A percentile compares a stretch with the other conserved stretches of the same genome.
phyloP scores from a whole-genome alignment of 495 filamentous ascomycete genomes.

The Talaromyces nanjingensis region DNA sequence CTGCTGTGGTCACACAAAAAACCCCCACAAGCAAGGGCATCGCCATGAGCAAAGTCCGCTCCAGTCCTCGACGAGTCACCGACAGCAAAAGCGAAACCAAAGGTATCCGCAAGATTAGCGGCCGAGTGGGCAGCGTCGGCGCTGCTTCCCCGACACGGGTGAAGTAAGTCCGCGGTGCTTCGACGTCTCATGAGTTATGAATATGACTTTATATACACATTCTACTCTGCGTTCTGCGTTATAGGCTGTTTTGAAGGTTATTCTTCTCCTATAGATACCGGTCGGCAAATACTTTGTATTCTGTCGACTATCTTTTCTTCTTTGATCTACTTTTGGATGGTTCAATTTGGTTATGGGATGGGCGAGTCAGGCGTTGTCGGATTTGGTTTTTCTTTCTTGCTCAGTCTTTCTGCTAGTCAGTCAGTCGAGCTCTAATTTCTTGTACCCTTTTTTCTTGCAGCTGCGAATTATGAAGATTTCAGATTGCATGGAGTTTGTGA shows the following conservation, averaged over 20 bases:
- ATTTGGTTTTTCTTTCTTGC: neutral
- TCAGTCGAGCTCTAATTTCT: neutral
- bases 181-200: conserved; percentile 1
- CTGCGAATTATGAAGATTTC: neutral
- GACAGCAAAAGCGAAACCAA: conserved; percentile 46
- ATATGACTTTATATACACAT: conserved; percentile 7
- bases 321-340: neutral
- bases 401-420: neutral
- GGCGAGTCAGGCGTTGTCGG: neutral
- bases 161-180: conserved; percentile 14
- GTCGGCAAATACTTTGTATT: neutral
- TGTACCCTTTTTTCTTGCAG: neutral
- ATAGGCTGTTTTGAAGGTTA: neutral
- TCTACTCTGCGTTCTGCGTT: conserved; percentile 7
- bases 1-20: conserved; percentile 45
- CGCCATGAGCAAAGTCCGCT: conserved; percentile 64
- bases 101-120: conserved; percentile 85
- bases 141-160: conserved; percentile 22
- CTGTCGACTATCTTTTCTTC: neutral
- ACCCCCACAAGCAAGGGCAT: conserved; percentile 62
- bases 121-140: conserved; percentile 78
- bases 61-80: conserved; percentile 55
- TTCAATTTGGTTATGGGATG: neutral
- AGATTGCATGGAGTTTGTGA: conserved; percentile 5
- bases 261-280: conserved; percentile 10